phyloP scores from a whole-genome alignment of 768 basidiomycete genomes.

The Lentinula lateritia region DNA sequence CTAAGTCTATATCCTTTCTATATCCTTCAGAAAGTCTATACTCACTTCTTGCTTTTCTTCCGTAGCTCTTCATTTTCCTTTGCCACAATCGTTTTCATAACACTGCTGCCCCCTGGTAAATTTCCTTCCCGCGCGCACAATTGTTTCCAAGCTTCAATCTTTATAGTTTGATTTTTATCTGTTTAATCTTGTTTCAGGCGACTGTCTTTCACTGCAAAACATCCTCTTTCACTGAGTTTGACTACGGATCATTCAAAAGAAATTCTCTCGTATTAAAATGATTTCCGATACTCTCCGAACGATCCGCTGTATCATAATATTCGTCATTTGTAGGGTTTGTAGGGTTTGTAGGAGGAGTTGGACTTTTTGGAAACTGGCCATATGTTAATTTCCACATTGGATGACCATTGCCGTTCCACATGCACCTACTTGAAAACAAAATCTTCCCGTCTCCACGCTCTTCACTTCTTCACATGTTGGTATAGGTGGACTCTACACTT shows the following conservation, averaged over 20 bases:
- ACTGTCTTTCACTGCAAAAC: no score
- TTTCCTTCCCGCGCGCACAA: background rate
- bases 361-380: background rate
- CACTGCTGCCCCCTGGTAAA: background rate
- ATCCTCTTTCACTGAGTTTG: background rate
- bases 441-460: background rate
- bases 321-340: background rate
- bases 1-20: background rate
- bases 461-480: background rate
- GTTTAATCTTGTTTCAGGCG: no score
- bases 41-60: background rate
- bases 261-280: background rate
- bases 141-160: background rate
- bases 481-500: background rate
- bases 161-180: no score
- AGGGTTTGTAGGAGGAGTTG: background rate
- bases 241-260: background rate
- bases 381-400: background rate
- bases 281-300: background rate
- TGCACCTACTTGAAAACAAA: background rate
- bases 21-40: background rate
- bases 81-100: background rate
- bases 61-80: background rate
- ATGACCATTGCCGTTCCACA: background rate
- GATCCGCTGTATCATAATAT: background rate